Evolutionary conservation across 1,284 basidiomycete species (phyloP).

Genomic region (Cryptococcus sp.): DNA sequence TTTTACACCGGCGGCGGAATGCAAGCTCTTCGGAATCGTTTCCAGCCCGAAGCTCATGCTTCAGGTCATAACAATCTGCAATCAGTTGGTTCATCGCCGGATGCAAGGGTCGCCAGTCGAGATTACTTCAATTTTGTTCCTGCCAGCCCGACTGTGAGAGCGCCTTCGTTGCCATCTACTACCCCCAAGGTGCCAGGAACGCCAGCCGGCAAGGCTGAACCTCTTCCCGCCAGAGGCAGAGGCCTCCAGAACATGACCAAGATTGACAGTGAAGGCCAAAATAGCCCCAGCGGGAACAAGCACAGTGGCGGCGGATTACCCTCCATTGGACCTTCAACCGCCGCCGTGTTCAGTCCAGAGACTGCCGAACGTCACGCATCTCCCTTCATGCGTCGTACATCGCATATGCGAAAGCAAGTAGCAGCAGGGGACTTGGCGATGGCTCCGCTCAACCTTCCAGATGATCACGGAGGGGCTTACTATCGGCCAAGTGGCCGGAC

Average conservation of each 20-base stretch:
- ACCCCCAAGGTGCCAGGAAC: slow-evolving; percentile 34
- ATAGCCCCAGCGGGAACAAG: not conserved
- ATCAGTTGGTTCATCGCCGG: slow-evolving; percentile 24
- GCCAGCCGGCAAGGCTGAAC: slow-evolving; percentile 16
- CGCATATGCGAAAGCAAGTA: slow-evolving; percentile 49
- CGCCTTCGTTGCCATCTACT: slow-evolving; percentile 39
- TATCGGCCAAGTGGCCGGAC: slow-evolving; percentile 44
- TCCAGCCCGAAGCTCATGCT: slow-evolving; percentile 51
- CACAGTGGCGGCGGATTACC: not conserved
- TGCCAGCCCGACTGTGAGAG: slow-evolving; percentile 41
- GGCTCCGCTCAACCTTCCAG: slow-evolving; percentile 38
- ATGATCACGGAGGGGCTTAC: slow-evolving; percentile 37
- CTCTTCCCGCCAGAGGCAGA: slow-evolving; percentile 1
- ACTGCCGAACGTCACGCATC: slow-evolving; percentile 25
- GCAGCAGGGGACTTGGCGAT: slow-evolving; percentile 59
- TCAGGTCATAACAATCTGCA: slow-evolving; percentile 11
- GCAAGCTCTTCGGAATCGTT: slow-evolving; percentile 82
- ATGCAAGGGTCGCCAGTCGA: slow-evolving; percentile 22
- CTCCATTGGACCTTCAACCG: slow-evolving; percentile 14
- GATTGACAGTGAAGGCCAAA: slow-evolving; percentile 5
- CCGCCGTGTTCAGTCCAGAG: slow-evolving; percentile 29
- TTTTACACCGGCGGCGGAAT: slow-evolving; percentile 96
- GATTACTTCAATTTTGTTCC: slow-evolving; percentile 53
- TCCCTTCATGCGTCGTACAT: slow-evolving; percentile 31
- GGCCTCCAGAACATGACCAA: slow-evolving; percentile 15